phyloP scores from a whole-genome alignment of 2,329 filamentous ascomycete genomes.

The Talaromyces sp. region DNA sequence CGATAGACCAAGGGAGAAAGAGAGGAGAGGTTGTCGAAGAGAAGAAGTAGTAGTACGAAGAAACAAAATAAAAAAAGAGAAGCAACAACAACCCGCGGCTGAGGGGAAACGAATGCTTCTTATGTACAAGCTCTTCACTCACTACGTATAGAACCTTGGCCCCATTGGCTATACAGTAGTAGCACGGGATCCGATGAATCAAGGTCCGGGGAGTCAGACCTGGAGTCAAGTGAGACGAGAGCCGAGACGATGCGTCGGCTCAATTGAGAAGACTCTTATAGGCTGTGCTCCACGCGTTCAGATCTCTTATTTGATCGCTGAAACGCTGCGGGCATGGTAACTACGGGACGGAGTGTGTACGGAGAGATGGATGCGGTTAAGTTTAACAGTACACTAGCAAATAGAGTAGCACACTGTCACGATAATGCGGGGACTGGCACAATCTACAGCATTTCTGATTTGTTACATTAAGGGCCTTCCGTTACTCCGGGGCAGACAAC shows the following conservation, averaged over 20 bases:
- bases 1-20: neutral
- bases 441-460: neutral
- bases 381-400: neutral
- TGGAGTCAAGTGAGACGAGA: neutral
- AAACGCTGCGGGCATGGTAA: neutral
- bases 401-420: neutral
- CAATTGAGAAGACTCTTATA: neutral
- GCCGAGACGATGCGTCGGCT: neutral
- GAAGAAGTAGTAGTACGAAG: neutral
- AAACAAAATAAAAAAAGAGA: neutral
- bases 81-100: neutral
- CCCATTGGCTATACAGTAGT: neutral
- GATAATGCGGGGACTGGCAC: neutral
- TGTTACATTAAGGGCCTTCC: constrained; percentile 4
- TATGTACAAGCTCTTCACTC: neutral
- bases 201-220: neutral
- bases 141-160: too few species aligned
- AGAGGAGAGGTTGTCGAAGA: neutral
- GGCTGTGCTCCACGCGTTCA: neutral
- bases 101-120: neutral
- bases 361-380: neutral
- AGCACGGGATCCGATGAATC: neutral
- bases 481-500: constrained; percentile 2
- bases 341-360: neutral
- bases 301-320: neutral